Conservation (phyloP, 305 asterid genomes). For the Fraxinus paxiana region DNA sequence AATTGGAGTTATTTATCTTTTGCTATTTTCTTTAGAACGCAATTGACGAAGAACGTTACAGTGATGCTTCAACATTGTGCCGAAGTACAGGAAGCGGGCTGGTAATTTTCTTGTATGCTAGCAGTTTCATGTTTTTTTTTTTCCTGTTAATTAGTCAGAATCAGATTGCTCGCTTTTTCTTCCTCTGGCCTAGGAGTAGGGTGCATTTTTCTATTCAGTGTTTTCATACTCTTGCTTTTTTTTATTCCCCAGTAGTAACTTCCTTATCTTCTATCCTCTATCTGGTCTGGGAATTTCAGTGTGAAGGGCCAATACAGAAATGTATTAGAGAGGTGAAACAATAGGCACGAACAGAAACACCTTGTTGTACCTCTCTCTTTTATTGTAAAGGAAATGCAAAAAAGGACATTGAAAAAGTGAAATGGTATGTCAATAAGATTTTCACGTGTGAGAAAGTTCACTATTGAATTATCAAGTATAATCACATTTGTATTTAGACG, state of each 20-base stretch:
- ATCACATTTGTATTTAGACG: background rate
- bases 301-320: background rate
- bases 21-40: conserved; percentile 48
- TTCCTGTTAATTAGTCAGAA: background rate
- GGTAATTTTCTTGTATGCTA: conserved; percentile 46
- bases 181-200: conserved; percentile 5
- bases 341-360: background rate
- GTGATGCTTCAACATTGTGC: conserved; percentile 87
- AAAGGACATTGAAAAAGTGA: background rate
- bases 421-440: background rate
- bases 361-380: background rate
- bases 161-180: background rate
- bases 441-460: background rate
- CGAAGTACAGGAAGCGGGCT: conserved; percentile 85
- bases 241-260: background rate
- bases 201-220: background rate
- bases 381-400: background rate
- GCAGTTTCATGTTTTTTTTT: conserved; percentile 1
- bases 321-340: background rate
- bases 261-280: background rate
- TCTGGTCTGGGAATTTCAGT: background rate
- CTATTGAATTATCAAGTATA: background rate
- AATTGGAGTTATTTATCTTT: conserved; percentile 12
- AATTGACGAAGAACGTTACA: conserved; percentile 75
- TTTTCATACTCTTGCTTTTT: background rate